phyloP scores from a whole-genome alignment of 306 rosid genomes.

The Vicia sativa region DNA sequence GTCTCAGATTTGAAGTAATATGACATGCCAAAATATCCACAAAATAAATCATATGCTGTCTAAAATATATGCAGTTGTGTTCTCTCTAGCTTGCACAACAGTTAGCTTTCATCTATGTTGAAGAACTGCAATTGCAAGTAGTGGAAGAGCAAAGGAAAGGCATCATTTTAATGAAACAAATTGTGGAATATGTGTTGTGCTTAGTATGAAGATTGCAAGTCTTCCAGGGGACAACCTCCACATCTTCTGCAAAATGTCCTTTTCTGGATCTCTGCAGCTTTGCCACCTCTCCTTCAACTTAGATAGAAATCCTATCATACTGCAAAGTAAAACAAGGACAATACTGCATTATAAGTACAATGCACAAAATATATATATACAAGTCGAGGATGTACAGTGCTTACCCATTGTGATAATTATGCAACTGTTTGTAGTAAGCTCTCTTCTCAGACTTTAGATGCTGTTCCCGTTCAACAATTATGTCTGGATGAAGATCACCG shows the following conservation, averaged over 20 bases:
- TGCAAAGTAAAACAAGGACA: conserved; percentile 52
- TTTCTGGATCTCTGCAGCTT: conserved; percentile 75
- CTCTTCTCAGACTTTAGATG: conserved; percentile 59
- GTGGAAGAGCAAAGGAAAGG: conserved; percentile 21
- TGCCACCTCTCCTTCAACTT: conserved; percentile 71
- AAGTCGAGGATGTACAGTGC: conserved; percentile 35
- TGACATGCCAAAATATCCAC: conserved; percentile 25
- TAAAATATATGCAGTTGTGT: conserved; percentile 22
- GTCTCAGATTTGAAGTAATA: conserved; percentile 12
- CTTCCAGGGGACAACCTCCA: conserved; percentile 63
- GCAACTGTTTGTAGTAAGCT: conserved; percentile 61
- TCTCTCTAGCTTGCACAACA: conserved; percentile 27
- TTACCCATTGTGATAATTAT: conserved; percentile 82
- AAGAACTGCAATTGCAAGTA: conserved; percentile 21
- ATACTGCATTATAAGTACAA: conserved; percentile 26
- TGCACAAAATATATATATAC: conserved; percentile 13
- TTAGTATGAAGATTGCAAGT: conserved; percentile 28
- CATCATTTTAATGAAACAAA: conserved; percentile 25
- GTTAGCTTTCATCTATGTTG: conserved; percentile 10
- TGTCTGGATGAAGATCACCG: conserved; percentile 91
- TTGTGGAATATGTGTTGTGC: conserved; percentile 18
- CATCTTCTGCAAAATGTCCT: conserved; percentile 62
- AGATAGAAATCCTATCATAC: conserved; percentile 71
- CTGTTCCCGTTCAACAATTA: conserved; percentile 57
- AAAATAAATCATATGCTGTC: conserved; percentile 21